These are phyloP conservation scores for Plasmopara muralis DNA, from an alignment of 352 stramenopile species.

Conservation along the genomic window DNA sequence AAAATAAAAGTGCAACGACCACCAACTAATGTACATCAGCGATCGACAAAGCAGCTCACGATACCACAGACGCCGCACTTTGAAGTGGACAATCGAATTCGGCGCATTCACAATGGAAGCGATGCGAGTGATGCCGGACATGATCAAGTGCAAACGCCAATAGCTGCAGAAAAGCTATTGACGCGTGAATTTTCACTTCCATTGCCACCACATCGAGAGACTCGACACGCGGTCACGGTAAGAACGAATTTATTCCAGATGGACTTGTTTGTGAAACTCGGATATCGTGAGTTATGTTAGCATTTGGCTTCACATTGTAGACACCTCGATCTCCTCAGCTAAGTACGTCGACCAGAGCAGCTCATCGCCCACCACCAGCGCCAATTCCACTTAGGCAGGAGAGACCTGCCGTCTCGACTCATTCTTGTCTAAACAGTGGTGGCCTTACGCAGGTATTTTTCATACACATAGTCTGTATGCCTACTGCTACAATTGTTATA, in stretches of 20 bases:
- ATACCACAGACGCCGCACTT: slow-evolving; percentile 67
- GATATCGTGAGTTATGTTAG: neutral
- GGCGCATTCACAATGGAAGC: slow-evolving; percentile 27
- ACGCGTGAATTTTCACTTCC: slow-evolving; percentile 30
- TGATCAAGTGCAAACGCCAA: slow-evolving; percentile 18
- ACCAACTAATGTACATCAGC: slow-evolving; percentile 61
- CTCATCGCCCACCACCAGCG: slow-evolving; percentile 23
- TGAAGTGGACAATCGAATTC: slow-evolving; percentile 46
- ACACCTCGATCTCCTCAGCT: slow-evolving; percentile 33
- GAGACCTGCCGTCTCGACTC: slow-evolving; percentile 17
- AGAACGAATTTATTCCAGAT: neutral
- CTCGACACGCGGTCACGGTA: slow-evolving; percentile 18
- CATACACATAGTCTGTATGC: neutral
- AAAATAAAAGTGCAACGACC: slow-evolving; percentile 59
- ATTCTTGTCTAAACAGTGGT: slow-evolving; percentile 22
- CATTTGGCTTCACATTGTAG: slow-evolving; percentile 3
- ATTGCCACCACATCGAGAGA: slow-evolving; percentile 25
- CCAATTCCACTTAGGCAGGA: slow-evolving; percentile 21
- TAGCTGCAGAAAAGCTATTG: slow-evolving; percentile 34
- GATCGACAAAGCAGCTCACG: slow-evolving; percentile 75
- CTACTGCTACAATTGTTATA: neutral
- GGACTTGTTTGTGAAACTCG: neutral
- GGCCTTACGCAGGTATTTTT: slow-evolving; percentile 34
- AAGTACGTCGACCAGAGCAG: slow-evolving; percentile 33
- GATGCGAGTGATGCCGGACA: slow-evolving; percentile 16